phyloP scores from a whole-genome alignment of 2,329 filamentous ascomycete genomes.

The Arthrobotrys entomopaga region DNA sequence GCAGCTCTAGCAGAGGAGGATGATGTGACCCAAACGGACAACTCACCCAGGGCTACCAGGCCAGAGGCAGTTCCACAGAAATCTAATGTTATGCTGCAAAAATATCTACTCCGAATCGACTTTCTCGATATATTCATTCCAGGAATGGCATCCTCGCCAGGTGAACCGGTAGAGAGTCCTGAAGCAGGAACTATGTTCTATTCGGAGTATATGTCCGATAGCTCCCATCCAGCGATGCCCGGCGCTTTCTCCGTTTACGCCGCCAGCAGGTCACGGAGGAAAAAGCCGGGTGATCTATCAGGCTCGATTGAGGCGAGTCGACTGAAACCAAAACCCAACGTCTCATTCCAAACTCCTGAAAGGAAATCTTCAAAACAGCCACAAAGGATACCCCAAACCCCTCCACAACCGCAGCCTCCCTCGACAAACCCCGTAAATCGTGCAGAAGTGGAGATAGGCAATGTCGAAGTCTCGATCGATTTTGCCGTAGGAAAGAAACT shows the following conservation, averaged over 20 bases:
- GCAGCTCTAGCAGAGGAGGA: constrained; percentile 15
- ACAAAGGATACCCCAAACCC: background rate
- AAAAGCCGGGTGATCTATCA: constrained; percentile 11
- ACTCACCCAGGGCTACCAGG: background rate
- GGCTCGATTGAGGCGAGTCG: constrained; percentile 51
- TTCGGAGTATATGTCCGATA: constrained; percentile 63
- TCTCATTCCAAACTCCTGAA: constrained; percentile 39
- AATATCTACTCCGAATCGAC: constrained; percentile 61
- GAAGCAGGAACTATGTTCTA: background rate
- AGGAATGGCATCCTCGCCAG: constrained; percentile 27
- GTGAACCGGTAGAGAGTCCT: background rate
- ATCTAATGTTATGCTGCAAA: constrained; percentile 58
- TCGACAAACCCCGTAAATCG: background rate
- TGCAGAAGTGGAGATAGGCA: constrained; percentile 34
- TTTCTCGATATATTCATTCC: constrained; percentile 61
- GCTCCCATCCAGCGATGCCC: constrained; percentile 68
- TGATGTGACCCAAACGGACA: background rate
- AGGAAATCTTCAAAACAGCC: background rate
- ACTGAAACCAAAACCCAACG: constrained; percentile 28
- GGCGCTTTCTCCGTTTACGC: constrained; percentile 70
- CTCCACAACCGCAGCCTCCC: background rate
- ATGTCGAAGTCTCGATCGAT: constrained; percentile 25
- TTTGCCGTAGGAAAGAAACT: constrained; percentile 29
- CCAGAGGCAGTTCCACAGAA: background rate
- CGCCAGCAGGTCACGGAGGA: constrained; percentile 55